Conservation (phyloP, 2,329 filamentous ascomycete species). For the Dactylellina leptospora region DNA sequence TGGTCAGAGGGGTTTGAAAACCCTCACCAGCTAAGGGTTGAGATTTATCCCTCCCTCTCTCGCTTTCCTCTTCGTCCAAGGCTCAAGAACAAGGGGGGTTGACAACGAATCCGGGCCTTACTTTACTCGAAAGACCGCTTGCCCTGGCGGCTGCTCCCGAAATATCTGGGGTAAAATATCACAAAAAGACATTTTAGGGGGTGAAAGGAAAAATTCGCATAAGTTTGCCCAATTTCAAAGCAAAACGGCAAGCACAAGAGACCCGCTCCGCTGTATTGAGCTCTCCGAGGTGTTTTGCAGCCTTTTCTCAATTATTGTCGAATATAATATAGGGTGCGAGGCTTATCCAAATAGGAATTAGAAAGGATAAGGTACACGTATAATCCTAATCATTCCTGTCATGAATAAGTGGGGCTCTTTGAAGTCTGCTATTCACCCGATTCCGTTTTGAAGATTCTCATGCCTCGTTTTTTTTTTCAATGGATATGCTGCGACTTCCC, state of each 20-base stretch:
- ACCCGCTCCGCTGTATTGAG: too few relatives aligned
- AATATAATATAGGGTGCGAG: neutral
- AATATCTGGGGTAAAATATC: conserved; percentile 46
- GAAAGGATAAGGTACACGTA: neutral
- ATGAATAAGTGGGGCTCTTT: conserved; percentile 3
- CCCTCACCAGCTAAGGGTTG: conserved; percentile 9
- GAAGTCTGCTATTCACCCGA: neutral
- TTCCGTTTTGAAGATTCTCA: neutral
- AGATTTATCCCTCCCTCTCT: neutral
- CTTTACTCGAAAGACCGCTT: conserved; percentile 28
- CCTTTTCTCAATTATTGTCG: neutral
- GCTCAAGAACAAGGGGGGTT: conserved; percentile 16
- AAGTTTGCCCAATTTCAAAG: conserved; percentile 29
- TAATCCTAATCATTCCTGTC: conserved; percentile 9
- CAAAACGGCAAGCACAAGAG: conserved; percentile 34
- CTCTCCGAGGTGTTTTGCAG: neutral
- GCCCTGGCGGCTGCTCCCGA: conserved; percentile 43
- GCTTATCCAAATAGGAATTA: conserved; percentile 1
- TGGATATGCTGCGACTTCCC: conserved; percentile 15
- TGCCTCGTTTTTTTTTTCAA: conserved; percentile 27
- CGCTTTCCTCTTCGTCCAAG: neutral
- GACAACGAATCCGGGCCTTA: conserved; percentile 39
- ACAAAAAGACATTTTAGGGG: conserved; percentile 1
- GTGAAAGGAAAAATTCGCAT: conserved; percentile 20
- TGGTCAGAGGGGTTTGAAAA: conserved; percentile 15